A percentile compares a stretch with the other conserved stretches of the same genome.
Evolutionary conservation across 352 stramenopile species (phyloP).

Genomic region (Phytophthora syringae): DNA sequence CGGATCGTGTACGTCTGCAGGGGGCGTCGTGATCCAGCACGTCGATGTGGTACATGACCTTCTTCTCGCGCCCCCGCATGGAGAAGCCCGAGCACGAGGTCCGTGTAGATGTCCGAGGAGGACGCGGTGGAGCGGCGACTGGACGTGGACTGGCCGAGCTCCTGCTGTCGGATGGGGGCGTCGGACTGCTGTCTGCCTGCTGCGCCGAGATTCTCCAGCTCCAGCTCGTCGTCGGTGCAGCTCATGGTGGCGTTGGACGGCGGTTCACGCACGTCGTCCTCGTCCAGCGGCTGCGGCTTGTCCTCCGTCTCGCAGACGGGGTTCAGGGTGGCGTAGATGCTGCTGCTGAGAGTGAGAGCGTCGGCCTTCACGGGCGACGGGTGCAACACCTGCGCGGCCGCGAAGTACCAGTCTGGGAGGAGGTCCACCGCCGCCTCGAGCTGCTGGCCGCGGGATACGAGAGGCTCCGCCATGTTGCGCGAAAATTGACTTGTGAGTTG

Average conservation of each 20-base stretch:
- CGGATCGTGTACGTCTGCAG: constrained; percentile 88
- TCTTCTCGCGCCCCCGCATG: constrained; percentile 73
- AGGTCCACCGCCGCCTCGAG: constrained; percentile 75
- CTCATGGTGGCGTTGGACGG: constrained; percentile 36
- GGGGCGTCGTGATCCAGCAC: constrained; percentile 74
- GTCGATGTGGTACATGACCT: constrained; percentile 91
- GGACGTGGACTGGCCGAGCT: constrained; percentile 36
- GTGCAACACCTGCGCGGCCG: constrained; percentile 22
- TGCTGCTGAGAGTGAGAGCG: constrained; percentile 2
- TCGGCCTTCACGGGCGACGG: constrained; percentile 27
- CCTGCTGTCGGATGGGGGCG: constrained; percentile 18
- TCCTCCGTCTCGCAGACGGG: constrained; percentile 42
- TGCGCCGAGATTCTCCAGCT: constrained; percentile 34
- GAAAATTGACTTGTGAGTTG: constrained; percentile 37
- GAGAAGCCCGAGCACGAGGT: constrained; percentile 77
- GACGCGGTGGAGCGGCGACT: constrained; percentile 55
- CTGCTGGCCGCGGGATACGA: constrained; percentile 61
- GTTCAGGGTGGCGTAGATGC: constrained; percentile 30
- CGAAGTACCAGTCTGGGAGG: constrained; percentile 75
- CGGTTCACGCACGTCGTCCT: constrained; percentile 35
- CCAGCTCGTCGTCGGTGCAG: constrained; percentile 41
- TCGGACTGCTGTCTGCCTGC: constrained; percentile 18
- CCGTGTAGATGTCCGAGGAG: constrained; percentile 42
- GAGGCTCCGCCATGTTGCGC: constrained; percentile 27
- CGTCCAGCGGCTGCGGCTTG: constrained; percentile 39